These are phyloP conservation scores for Aspergillus nomiae DNA, from an alignment of 2,329 filamentous ascomycete genomes.

Conservation along the genomic window DNA sequence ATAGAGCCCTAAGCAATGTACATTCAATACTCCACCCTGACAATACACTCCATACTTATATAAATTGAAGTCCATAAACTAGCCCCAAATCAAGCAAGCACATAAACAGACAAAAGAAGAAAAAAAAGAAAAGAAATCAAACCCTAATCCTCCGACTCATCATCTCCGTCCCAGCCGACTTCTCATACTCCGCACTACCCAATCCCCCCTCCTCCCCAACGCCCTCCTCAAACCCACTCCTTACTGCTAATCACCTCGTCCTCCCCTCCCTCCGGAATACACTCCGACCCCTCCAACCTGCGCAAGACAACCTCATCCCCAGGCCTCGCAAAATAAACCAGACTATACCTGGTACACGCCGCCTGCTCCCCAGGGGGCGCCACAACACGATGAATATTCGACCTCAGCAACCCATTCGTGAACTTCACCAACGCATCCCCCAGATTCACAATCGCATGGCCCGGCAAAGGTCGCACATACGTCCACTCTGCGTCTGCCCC, in stretches of 20 bases:
- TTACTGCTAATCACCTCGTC: constrained; percentile 43
- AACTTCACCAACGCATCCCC: constrained; percentile 50
- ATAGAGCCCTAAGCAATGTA: background rate
- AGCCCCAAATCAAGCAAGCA: background rate
- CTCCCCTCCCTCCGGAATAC: constrained; percentile 34
- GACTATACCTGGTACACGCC: background rate
- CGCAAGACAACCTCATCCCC: constrained; percentile 51
- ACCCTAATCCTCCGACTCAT: constrained; percentile 34
- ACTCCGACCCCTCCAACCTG: constrained; percentile 37
- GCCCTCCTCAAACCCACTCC: constrained; percentile 47
- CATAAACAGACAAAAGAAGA: background rate
- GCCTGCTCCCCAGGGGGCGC: background rate
- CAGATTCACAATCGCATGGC: constrained; percentile 49
- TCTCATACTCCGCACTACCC: constrained; percentile 34
- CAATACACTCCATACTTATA: background rate
- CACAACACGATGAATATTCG: constrained; percentile 30
- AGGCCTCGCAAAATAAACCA: background rate
- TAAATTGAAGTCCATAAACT: background rate
- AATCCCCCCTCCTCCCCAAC: constrained; percentile 36
- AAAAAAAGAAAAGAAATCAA: background rate
- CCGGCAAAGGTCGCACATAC: constrained; percentile 55
- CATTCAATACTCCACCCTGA: background rate
- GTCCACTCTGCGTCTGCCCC: constrained; percentile 48
- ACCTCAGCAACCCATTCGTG: constrained; percentile 43
- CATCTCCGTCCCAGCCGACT: constrained; percentile 36